Conservation (phyloP, 345 rosid species). For the Lumnitzera racemosa region DNA sequence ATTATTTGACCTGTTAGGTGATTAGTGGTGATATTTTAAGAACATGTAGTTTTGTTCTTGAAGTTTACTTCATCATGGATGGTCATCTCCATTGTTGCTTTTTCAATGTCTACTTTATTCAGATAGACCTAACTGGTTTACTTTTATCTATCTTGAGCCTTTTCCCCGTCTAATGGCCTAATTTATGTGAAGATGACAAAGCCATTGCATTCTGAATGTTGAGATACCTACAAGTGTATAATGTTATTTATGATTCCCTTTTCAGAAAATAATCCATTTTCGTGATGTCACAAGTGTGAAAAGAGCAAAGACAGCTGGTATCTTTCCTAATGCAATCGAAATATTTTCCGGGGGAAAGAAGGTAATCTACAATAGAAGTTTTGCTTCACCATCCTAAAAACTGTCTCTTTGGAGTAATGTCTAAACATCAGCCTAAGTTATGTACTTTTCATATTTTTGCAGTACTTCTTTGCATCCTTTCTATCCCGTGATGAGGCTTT, state of each 20-base stretch:
- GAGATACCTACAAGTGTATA: background rate
- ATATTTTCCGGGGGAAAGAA: slow-evolving; percentile 73
- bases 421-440: background rate
- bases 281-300: slow-evolving; percentile 61
- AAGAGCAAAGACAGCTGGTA: slow-evolving; percentile 94
- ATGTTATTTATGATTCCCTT: background rate
- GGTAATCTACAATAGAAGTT: slow-evolving; percentile 29
- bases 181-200: background rate
- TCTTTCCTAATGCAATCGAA: slow-evolving; percentile 94
- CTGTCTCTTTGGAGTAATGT: slow-evolving; percentile 11
- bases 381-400: background rate
- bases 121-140: background rate
- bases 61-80: background rate
- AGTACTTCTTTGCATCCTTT: slow-evolving; percentile 70
- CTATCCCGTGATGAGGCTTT: slow-evolving; percentile 66
- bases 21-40: background rate
- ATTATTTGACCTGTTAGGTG: background rate
- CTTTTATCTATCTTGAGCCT: background rate
- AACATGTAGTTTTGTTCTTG: background rate
- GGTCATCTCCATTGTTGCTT: slow-evolving; percentile 1
- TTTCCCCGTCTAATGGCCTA: background rate
- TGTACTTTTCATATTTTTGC: slow-evolving; percentile 24
- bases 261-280: slow-evolving; percentile 75
- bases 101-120: background rate
- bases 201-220: too few species aligned